These are phyloP conservation scores for Pleurotus tuber-regium DNA, from an alignment of 768 basidiomycete genomes.

Conservation along the genomic window DNA sequence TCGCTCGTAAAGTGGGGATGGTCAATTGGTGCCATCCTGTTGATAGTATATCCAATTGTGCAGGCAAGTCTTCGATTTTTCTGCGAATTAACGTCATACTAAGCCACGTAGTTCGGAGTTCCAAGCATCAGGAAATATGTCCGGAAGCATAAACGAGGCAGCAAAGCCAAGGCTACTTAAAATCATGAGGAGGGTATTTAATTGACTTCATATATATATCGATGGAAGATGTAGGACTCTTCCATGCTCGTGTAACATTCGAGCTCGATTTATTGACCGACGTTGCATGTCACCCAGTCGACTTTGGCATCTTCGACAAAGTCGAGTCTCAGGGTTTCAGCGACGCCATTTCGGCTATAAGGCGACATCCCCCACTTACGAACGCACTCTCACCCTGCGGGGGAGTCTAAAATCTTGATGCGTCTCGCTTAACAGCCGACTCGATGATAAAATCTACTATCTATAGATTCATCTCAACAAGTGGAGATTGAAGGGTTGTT, in stretches of 20 bases:
- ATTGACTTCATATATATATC: background rate
- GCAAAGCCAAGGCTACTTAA: conserved; percentile 33
- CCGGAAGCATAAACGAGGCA: conserved; percentile 35
- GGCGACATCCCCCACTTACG: background rate
- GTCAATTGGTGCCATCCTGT: conserved; percentile 52
- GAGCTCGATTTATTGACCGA: background rate
- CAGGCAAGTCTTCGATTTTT: conserved; percentile 44
- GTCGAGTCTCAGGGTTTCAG: conserved; percentile 1
- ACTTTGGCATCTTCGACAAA: background rate
- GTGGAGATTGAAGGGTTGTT: conserved; percentile 8
- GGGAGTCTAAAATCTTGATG: conserved; percentile 10
- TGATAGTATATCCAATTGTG: conserved; percentile 67
- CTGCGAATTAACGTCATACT: conserved; percentile 11
- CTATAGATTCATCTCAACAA: conserved; percentile 8
- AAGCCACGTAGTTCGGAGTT: conserved; percentile 61
- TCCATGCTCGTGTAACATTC: background rate
- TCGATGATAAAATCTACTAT: conserved; percentile 5
- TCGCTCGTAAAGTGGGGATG: conserved; percentile 62
- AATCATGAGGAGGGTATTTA: background rate
- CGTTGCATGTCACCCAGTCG: too few species aligned
- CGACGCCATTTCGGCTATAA: conserved; percentile 1
- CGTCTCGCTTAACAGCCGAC: conserved; percentile 5
- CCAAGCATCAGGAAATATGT: conserved; percentile 52
- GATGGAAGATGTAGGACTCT: background rate
- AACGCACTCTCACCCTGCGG: conserved; percentile 5